Conservation (phyloP, 371 early-diverging fungal species). For the Fennellomyces sp. region DNA sequence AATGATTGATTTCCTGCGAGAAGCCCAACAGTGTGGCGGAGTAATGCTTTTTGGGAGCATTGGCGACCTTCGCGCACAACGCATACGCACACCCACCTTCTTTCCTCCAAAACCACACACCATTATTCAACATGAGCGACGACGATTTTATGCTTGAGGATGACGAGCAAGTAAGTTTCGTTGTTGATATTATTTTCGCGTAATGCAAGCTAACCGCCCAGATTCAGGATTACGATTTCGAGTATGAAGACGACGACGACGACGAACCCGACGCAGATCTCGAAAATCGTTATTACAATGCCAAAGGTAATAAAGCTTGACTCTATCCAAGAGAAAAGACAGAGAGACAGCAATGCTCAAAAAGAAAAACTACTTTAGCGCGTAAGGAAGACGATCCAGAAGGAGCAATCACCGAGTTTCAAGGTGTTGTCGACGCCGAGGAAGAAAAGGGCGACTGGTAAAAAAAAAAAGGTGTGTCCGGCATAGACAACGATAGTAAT, state of each 20-base stretch:
- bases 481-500: no score
- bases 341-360: not conserved
- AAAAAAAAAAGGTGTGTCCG: no score
- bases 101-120: not conserved
- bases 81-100: not conserved
- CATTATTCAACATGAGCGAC: slow-evolving; percentile 58
- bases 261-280: slow-evolving; percentile 86
- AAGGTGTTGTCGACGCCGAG: slow-evolving; percentile 82
- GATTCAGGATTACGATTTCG: slow-evolving; percentile 82
- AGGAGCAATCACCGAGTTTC: slow-evolving; percentile 81
- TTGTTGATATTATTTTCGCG: not conserved
- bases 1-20: no score
- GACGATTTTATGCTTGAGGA: slow-evolving; percentile 79
- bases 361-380: slow-evolving; percentile 29
- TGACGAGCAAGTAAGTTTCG: slow-evolving; percentile 50
- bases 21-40: no score
- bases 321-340: not conserved
- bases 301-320: slow-evolving; percentile 69
- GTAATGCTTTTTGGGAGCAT: no score
- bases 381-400: slow-evolving; percentile 83
- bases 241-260: slow-evolving; percentile 88
- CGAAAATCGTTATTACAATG: slow-evolving; percentile 95
- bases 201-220: no score
- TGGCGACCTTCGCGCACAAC: no score
- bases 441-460: slow-evolving; percentile 87